phyloP scores from a whole-genome alignment of 2,329 filamentous ascomycete species.

The Exophiala oligosperma region DNA sequence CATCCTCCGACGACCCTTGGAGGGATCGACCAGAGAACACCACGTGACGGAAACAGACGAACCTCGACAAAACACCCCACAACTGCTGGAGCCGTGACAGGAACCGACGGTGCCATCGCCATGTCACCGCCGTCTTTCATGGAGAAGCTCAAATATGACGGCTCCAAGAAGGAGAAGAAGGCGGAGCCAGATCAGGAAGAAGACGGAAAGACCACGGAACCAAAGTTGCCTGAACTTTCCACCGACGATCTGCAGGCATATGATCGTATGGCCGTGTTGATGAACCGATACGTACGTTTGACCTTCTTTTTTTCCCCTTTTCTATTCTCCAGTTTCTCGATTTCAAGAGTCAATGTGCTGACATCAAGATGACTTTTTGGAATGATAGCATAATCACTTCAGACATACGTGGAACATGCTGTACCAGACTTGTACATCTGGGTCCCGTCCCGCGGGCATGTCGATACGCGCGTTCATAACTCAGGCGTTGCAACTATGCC shows the following conservation, averaged over 20 bases:
- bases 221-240: slow-evolving; percentile 62
- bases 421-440: slow-evolving; percentile 62
- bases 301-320: slow-evolving; percentile 10
- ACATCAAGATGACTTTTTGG: too few relatives aligned
- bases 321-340: too few relatives aligned
- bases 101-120: too few relatives aligned
- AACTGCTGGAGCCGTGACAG: too few relatives aligned
- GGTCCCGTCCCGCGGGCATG: slow-evolving; percentile 62
- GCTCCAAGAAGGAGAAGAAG: not conserved
- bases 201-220: slow-evolving; percentile 4
- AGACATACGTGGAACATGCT: slow-evolving; percentile 71
- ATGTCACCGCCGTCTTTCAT: too few relatives aligned
- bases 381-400: slow-evolving; percentile 70
- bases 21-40: too few relatives aligned
- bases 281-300: slow-evolving; percentile 63
- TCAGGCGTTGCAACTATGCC: slow-evolving; percentile 67
- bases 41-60: too few relatives aligned
- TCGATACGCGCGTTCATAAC: slow-evolving; percentile 68
- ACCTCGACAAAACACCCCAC: too few relatives aligned
- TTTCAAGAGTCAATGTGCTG: too few relatives aligned
- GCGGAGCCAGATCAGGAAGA: not conserved
- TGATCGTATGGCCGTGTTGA: slow-evolving; percentile 26
- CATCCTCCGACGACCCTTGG: too few relatives aligned
- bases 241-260: slow-evolving; percentile 62
- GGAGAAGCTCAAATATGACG: not conserved